Evolutionary conservation across 805 yeast species (phyloP).

Genomic region (Scheffersomyces ergatensis): DNA sequence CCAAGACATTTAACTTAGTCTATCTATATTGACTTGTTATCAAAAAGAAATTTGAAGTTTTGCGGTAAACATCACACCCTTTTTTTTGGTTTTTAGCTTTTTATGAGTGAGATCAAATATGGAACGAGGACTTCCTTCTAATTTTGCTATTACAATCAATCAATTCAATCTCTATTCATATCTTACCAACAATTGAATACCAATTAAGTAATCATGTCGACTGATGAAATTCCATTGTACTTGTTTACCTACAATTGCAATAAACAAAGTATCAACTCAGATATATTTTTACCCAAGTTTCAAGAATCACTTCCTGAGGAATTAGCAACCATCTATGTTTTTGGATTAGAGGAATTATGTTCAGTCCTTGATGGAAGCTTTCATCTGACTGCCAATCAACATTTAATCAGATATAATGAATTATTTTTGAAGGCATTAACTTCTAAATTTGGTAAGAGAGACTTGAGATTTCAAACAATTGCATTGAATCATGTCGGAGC

Average conservation of each 20-base stretch:
- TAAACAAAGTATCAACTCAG: conserved; percentile 38
- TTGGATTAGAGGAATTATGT: conserved; percentile 68
- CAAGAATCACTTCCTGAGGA: conserved; percentile 23
- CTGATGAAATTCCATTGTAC: conserved; percentile 15
- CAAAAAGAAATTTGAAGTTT: no score
- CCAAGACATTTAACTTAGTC: conserved; percentile 16
- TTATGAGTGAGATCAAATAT: no score
- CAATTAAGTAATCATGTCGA: no score
- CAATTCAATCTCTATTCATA: no score
- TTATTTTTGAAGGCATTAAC: conserved; percentile 32
- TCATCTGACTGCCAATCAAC: conserved; percentile 29
- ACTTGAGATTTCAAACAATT: conserved; percentile 37
- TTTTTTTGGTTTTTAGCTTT: no score
- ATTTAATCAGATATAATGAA: conserved; percentile 35
- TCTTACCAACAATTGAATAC: neutral
- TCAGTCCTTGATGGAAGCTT: conserved; percentile 55
- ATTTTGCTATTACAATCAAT: no score
- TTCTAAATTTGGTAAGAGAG: conserved; percentile 23
- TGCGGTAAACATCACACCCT: no score
- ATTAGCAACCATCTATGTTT: conserved; percentile 48
- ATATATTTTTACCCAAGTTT: conserved; percentile 25
- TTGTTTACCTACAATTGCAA: conserved; percentile 58
- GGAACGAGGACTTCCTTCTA: no score
- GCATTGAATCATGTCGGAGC: conserved; percentile 54
- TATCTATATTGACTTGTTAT: no score